phyloP scores from a whole-genome alignment of 768 basidiomycete genomes.

The Boletus sp. region DNA sequence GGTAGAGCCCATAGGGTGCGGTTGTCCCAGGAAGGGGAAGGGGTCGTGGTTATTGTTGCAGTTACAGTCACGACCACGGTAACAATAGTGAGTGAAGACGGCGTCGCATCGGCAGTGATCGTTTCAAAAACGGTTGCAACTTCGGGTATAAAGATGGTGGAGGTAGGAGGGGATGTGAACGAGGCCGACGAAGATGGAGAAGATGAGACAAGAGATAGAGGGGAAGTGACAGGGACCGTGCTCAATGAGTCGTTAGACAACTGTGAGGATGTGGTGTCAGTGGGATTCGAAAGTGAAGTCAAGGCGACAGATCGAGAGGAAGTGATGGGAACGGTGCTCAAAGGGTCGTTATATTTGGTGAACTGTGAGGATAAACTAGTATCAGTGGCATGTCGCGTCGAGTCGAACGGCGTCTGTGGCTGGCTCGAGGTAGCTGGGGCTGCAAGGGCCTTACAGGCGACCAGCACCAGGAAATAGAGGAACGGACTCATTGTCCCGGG shows the following conservation, averaged over 20 bases:
- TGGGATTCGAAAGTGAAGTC: not conserved
- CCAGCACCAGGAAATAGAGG: conserved; percentile 17
- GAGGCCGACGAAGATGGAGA: not conserved
- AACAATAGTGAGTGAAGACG: conserved; percentile 2
- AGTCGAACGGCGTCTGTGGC: not conserved
- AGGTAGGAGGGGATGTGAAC: not conserved
- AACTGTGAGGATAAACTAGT: not conserved
- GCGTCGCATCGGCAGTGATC: conserved; percentile 1
- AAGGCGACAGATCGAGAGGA: not conserved
- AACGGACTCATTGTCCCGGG: conserved; percentile 4
- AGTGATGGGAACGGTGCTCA: not conserved
- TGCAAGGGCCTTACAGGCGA: conserved; percentile 3
- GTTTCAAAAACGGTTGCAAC: conserved; percentile 7
- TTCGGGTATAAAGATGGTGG: conserved; percentile 10
- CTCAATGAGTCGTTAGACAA: not conserved
- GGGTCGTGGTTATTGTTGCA: not conserved
- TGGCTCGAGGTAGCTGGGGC: conserved; percentile 12
- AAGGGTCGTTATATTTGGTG: not conserved
- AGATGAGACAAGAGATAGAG: not conserved
- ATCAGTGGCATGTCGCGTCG: not conserved
- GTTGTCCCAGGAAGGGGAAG: conserved; percentile 12
- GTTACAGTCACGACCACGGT: conserved; percentile 8
- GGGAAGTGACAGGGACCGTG: not conserved
- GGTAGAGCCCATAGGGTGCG: conserved; percentile 49
- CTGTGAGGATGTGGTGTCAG: not conserved